Base-by-base conservation (phyloP, 768 basidiomycete genomes). In the Glaciozyma antarctica region DNA sequence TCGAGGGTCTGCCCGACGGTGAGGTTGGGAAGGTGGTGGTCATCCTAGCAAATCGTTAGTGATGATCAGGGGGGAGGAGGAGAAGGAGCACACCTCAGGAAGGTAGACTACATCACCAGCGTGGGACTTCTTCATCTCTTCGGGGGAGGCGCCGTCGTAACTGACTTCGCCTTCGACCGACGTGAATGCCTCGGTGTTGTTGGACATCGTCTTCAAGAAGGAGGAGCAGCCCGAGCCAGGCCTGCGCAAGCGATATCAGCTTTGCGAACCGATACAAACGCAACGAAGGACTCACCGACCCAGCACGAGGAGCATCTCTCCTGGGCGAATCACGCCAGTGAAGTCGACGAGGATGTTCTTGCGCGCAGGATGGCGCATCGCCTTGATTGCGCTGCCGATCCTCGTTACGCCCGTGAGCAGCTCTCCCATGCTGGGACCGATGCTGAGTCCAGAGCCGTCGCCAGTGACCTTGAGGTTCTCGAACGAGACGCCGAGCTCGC, bases 21-120 rank as follows among this genome's bases (percentile, higher is more conserved):
- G 86, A 86, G 75, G 58, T 64, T 63, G 21, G 65, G 60, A 48
- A 70, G 63, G 55, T 70, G 69, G 63, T 67, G 63, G 73, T 67
- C 68, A 60, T 70, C 65, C 64, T 55, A 30, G 21, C 16, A 55
- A 21, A 5, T 16, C 16, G 51, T 41, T 28, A 28, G 17, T 28
- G 19, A 28, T 16, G 51, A 28, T 52, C 26, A 28, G 51, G 5
- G 49, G 6, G 38, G 13, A 2, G 21, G 13, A 15, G 38, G 38
- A 15, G 38, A 22, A 10, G 5, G 28, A 55, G 38, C 34, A 91
- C 80, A 17, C 85, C 86, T 64, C 51, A 8, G 90, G 87, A 70
- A 91, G 87, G 74, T 90, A 86, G 86, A 72, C 89, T 2, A 88
- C 79, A 73, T 93, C 89, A 71, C 90, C 86, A 87, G 15, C 83